A percentile compares a stretch with the other conserved stretches of the same genome.
phyloP scores from a whole-genome alignment of 1,284 basidiomycete species.

The Ustilago lituana region DNA sequence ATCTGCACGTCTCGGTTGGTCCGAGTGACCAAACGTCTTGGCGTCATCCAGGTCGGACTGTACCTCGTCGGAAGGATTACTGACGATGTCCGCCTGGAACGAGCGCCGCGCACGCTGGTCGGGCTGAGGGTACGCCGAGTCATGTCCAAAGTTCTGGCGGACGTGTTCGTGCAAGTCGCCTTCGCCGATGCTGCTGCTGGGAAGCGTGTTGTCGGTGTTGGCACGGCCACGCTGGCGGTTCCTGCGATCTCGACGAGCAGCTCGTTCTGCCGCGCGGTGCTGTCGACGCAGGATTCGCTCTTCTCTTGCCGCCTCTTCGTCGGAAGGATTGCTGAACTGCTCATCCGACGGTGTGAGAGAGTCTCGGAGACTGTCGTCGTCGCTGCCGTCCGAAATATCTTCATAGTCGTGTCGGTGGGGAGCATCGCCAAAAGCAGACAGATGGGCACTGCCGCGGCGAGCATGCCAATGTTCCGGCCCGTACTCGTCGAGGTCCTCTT shows the following conservation, averaged over 20 bases:
- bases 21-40: conserved; percentile 37
- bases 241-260: conserved; percentile 19
- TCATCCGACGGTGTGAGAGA: conserved; percentile 47
- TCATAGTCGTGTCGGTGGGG: conserved; percentile 11
- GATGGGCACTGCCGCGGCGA: conserved; percentile 19
- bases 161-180: conserved; percentile 21
- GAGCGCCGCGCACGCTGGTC: conserved; percentile 3
- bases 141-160: conserved; percentile 2
- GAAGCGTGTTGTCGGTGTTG: conserved; percentile 50
- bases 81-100: conserved; percentile 36
- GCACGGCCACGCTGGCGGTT: conserved; percentile 31
- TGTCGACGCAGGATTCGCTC: conserved; percentile 41
- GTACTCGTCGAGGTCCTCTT: conserved; percentile 39
- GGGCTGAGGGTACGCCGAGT: not conserved
- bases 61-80: conserved; percentile 55
- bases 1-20: conserved; percentile 2
- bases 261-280: conserved; percentile 33
- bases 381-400: conserved; percentile 9
- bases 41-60: conserved; percentile 37
- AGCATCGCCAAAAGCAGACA: conserved; percentile 24
- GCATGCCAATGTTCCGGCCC: conserved; percentile 31
- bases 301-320: conserved; percentile 55
- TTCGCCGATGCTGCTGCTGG: conserved; percentile 53
- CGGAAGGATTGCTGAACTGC: conserved; percentile 60
- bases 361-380: conserved; percentile 30